These are phyloP conservation scores for Excoecaria cochinchinensis DNA, from an alignment of 345 rosid species.

Conservation along the genomic window DNA sequence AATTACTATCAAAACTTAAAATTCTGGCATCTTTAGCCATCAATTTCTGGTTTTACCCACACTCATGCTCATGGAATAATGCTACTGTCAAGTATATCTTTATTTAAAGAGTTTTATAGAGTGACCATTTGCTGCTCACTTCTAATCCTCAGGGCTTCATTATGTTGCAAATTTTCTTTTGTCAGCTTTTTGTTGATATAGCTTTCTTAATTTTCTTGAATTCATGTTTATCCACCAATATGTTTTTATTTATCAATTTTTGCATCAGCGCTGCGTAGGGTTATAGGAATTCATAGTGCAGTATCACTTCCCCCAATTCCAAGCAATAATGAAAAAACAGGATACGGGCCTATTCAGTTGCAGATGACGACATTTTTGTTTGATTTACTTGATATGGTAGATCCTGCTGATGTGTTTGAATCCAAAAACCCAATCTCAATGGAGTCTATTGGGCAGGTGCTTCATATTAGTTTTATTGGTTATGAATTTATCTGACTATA, in stretches of 20 bases:
- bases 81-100: neutral
- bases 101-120: neutral
- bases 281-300: slow-evolving; percentile 45
- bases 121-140: neutral
- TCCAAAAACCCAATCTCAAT: slow-evolving; percentile 63
- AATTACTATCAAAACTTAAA: neutral
- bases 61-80: neutral
- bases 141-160: neutral
- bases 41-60: neutral
- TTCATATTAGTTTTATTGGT: slow-evolving; percentile 12
- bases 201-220: neutral
- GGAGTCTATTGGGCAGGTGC: slow-evolving; percentile 85
- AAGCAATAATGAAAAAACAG: slow-evolving; percentile 40
- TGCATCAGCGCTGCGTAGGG: slow-evolving; percentile 64
- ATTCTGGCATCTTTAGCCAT: neutral
- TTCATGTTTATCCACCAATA: neutral
- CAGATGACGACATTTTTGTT: slow-evolving; percentile 53
- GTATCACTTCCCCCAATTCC: slow-evolving; percentile 52
- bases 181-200: neutral
- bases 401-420: slow-evolving; percentile 43
- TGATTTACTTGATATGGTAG: slow-evolving; percentile 43
- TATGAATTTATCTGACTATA: neutral
- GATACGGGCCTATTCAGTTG: slow-evolving; percentile 64
- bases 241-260: slow-evolving; percentile 13
- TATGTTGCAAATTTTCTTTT: neutral